These are phyloP conservation scores for Aureobasidium sp. DNA, from an alignment of 2,329 filamentous ascomycete genomes.

Conservation along the genomic window DNA sequence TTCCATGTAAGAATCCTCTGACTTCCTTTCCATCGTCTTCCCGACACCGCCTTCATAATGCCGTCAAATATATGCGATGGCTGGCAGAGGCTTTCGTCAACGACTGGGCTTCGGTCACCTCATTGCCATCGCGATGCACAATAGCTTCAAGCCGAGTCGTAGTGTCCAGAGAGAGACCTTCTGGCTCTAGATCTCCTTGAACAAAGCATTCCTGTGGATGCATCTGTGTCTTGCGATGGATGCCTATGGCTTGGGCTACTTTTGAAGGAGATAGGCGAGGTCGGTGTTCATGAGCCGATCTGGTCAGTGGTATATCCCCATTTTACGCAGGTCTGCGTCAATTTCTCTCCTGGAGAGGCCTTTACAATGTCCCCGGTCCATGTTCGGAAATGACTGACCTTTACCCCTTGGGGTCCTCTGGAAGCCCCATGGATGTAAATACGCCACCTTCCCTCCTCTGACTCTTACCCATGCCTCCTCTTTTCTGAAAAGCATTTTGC, in stretches of 20 bases:
- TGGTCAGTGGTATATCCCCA: background rate
- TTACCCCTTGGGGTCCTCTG: too few species aligned
- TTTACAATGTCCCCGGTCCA: too few species aligned
- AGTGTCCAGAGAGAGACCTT: background rate
- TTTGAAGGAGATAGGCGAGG: background rate
- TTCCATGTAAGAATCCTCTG: too few species aligned
- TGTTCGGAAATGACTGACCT: too few species aligned
- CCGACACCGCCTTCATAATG: background rate
- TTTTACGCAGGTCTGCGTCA: background rate
- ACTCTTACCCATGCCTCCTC: too few species aligned
- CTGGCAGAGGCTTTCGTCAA: background rate
- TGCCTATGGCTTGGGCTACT: background rate
- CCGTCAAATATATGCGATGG: background rate
- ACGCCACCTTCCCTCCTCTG: too few species aligned
- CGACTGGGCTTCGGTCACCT: background rate
- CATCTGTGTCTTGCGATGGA: background rate
- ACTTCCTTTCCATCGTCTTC: background rate
- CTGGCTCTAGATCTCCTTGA: background rate
- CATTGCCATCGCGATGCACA: background rate
- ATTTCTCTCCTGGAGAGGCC: background rate
- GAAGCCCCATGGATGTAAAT: too few species aligned
- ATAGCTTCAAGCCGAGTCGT: background rate
- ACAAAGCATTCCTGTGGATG: background rate
- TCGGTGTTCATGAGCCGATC: background rate
- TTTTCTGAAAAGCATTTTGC: too few species aligned